Evolutionary conservation across 2,329 filamentous ascomycete species (phyloP), one percentile per base, ranked within the genome.

Genomic region (Immersiporthe knoxdaviesiana): DNA sequence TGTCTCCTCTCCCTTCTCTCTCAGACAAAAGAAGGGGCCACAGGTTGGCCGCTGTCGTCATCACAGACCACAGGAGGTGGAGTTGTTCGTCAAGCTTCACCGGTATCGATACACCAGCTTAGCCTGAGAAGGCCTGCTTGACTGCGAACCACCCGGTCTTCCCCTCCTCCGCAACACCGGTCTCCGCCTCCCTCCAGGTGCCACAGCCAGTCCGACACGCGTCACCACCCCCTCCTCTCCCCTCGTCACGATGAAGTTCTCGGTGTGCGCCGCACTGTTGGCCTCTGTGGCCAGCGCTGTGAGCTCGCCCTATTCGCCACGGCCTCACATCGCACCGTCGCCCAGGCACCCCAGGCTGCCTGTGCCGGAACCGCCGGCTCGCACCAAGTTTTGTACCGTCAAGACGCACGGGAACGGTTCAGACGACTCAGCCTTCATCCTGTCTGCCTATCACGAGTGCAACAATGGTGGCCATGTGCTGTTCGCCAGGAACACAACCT

Each of bases 381-480:
- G 75, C 47, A 69, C 71, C 74, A 85, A 88, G 75, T 85, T 83
- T 3, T 79, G 85, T 44, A 84, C 88, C 70, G 82, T 87, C 74
- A 86, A 88, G 72, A 85, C 86, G 37, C 86, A 89, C 74, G 86
- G 75, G 56, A 74, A 77, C 47, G 75, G 76, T 44, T 74, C 76
- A 6, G 73, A 73, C 27, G 76, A 77, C 54, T 72, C 73, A 4
- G 32, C 50, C 14, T 52, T 82, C 66, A 84, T 89, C 67, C 74
- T 88, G 11, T 77, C 79, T 0, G 85, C 86, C 2, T 77, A 89
- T 68, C 78, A 85, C 50, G 75, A 83, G 63, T 89, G 87, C 76
- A 90, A 90, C 74, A 81, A 87, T 70, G 87, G 87, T 10, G 88
- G 88, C 7, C 84, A 84, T 68, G 85, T 90, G 18, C 79, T 90